Evolutionary conservation across 2,329 filamentous ascomycete genomes (phyloP), one percentile per base, ranked within the genome.

Genomic region (Ophiostoma sp.): DNA sequence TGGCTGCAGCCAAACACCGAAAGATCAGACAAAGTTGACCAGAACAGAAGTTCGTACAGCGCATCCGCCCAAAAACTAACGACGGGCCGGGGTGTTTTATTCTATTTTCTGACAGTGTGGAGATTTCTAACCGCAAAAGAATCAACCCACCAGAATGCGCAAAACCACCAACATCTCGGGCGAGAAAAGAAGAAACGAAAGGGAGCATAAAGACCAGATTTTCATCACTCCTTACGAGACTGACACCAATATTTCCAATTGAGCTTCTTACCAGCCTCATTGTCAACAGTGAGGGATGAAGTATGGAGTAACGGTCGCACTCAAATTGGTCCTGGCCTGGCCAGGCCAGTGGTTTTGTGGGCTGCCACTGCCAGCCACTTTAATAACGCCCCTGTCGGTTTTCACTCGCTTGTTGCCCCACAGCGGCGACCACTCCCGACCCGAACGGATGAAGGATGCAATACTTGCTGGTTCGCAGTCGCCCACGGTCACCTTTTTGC

Each of bases 381-480:
- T 22, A 57, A 71, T 61, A 61, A 31, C 25, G 52, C 36, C 52
- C 69, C 22, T 25, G 50, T 55, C 19, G 22, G 31, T 31, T 61
- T 45, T 4, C 17, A 19, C 1, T 48, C 42, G 61, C 28, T 9
- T 57, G 36, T 9, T 57, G 36, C 69, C 55, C 69, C 69, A 71
- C 69, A 71, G 57, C 55, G 69, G 69, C 55, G 39, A 64, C 39
- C 55, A 61, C 57, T 28, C 19, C 69, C 57, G 42, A 19, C 39
- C 69, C 52, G 28, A 39, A 28, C 25, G 19, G 11, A 36, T 45
- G 64, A 31, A 50, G 45, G 28, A 33, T 48, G 42, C 7, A 12
- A 42, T 42, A 3, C 42, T 19, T 48, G 42, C 42, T 48, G 12
- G 42, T 22, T 52, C 42, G 17, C 39, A 68, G 36, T 31, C 8